These are phyloP conservation scores for Babesia sp. DNA, from an alignment of 169 alveolate species.

Conservation along the genomic window DNA sequence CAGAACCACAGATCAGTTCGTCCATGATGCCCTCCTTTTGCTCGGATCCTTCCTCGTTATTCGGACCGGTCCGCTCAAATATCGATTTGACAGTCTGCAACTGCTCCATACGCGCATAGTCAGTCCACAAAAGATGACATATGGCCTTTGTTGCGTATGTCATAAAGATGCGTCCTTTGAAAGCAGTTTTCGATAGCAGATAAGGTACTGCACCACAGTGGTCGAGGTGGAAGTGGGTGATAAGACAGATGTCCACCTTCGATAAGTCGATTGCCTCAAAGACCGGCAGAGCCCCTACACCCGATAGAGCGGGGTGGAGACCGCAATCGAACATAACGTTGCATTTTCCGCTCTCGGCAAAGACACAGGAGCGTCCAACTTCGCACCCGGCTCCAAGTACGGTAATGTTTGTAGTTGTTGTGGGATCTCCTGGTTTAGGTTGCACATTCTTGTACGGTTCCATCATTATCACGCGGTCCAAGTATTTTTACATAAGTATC, in stretches of 20 bases:
- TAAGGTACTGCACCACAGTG: conserved; percentile 98
- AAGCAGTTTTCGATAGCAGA: conserved; percentile 90
- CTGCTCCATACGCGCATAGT: conserved; percentile 77
- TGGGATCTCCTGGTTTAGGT: not conserved
- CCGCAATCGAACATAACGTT: conserved; percentile 99
- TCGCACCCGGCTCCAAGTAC: conserved; percentile 92
- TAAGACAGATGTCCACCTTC: conserved; percentile 91
- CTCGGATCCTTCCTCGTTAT: not conserved
- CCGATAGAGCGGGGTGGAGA: conserved; percentile 96
- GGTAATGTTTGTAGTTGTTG: conserved; percentile 51
- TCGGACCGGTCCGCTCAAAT: conserved; percentile 39
- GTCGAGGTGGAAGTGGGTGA: conserved; percentile 97
- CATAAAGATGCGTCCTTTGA: conserved; percentile 89
- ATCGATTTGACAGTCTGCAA: conserved; percentile 53
- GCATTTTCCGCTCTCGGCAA: conserved; percentile 86
- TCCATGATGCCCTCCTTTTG: conserved; percentile 52
- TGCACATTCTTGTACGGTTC: not conserved
- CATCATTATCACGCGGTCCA: not conserved
- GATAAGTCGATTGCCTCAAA: conserved; percentile 94
- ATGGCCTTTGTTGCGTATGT: conserved; percentile 96
- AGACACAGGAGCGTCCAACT: conserved; percentile 96
- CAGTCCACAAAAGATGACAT: conserved; percentile 91
- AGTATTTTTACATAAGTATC: not conserved
- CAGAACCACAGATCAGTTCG: conserved; percentile 71
- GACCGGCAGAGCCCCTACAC: conserved; percentile 95